Evolutionary conservation across 2,329 filamentous ascomycete genomes (phyloP), one percentile per base, ranked within the genome.

Genomic region (Ambrosiella cleistominuta): DNA sequence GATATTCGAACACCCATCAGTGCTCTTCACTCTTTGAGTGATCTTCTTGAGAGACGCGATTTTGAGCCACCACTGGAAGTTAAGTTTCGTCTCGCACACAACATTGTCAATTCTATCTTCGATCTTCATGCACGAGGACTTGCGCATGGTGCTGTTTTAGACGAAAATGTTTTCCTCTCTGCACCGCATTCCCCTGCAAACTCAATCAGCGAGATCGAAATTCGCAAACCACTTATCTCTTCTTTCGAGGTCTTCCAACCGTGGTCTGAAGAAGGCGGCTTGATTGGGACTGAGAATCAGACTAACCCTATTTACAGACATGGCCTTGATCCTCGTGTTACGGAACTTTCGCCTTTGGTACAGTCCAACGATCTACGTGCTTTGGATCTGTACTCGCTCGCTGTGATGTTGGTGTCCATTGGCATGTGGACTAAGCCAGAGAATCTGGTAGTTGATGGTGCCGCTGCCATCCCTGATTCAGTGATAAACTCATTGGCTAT

Each of bases 41-140:
- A 81, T 57, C 70, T 84, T 9, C 71, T 84, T 0, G 70, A 69
- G 1, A 67, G 71, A 13, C 72, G 75, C 0, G 72, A 73, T 55
- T 77, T 75, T 40, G 80, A 85, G 64, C 85, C 84, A 0, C 78
- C 79, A 40, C 72, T 90, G 0, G 86, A 91, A 69, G 82, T 83
- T 60, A 86, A 87, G 64, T 90, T 88, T 65, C 78, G 82, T 12
- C 73, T 91, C 55, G 86, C 86, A 2, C 76, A 85, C 57, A 86
- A 87, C 62, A 73, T 90, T 2, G 79, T 80, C 38, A 83, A 82
- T 62, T 85, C 85, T 2, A 75, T 90, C 39, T 86, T 86, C 64
- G 82, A 85, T 62, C 73, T 90, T 67, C 86, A 90, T 65, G 76
- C 78, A 1, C 75, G 83, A 45, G 79, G 81, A 12, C 78, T 88